Evolutionary conservation across 495 filamentous ascomycete genomes (phyloP).

Genomic region (Penicillium waksmanii): DNA sequence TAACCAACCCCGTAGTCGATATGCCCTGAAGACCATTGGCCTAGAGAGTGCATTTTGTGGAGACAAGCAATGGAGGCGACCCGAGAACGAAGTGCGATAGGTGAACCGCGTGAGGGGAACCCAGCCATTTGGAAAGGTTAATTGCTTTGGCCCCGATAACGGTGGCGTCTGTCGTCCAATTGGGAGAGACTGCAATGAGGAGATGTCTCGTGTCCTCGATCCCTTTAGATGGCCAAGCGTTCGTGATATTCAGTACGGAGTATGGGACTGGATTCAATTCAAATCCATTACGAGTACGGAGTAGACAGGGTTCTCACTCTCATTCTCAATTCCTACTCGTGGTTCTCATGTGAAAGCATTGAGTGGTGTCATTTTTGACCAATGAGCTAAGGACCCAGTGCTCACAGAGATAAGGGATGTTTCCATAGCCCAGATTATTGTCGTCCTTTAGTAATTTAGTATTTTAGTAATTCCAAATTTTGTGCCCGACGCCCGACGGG

Average conservation of each 20-base stretch:
- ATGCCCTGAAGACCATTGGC: slow-evolving; percentile 8
- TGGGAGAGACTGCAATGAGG: not conserved
- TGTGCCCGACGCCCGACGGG: not conserved
- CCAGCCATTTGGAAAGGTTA: slow-evolving; percentile 10
- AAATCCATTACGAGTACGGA: no score
- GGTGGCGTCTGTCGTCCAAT: not conserved
- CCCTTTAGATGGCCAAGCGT: not conserved
- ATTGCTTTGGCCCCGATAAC: slow-evolving; percentile 9
- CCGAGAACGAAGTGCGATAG: slow-evolving; percentile 1
- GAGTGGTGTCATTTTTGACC: slow-evolving; percentile 2
- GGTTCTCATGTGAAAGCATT: not conserved
- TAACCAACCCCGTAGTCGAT: slow-evolving; percentile 7
- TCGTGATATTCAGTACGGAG: no score
- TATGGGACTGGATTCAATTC: no score
- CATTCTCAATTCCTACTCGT: not conserved
- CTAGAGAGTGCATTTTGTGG: slow-evolving; percentile 2
- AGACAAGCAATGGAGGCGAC: not conserved
- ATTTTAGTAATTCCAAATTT: not conserved
- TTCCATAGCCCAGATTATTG: not conserved
- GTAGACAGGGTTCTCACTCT: no score
- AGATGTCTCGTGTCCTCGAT: not conserved
- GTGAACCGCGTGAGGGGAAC: slow-evolving; percentile 8
- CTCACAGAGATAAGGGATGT: slow-evolving; percentile 2
- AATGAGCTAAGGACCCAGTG: slow-evolving; percentile 1
- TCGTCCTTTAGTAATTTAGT: not conserved